Percentiles rank a stretch among this genome's conserved stretches.
These are phyloP conservation scores for Cordyceps javanica DNA, from an alignment of 2,329 filamentous ascomycete genomes.

Conservation along the genomic window DNA sequence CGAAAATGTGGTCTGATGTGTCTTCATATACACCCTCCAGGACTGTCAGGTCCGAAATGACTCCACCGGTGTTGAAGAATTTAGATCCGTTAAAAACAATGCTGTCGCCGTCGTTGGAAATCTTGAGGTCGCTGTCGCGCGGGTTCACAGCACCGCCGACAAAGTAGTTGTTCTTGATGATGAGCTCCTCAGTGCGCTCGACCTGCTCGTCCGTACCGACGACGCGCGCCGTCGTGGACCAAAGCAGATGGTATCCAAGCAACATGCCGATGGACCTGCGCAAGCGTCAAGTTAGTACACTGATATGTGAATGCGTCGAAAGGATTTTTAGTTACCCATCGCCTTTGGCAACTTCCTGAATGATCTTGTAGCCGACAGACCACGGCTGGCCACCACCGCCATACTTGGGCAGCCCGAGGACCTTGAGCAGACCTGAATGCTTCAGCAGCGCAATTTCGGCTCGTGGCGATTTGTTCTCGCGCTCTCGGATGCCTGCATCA, in stretches of 20 bases:
- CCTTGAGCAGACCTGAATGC: constrained; percentile 33
- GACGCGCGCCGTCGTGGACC: constrained; percentile 55
- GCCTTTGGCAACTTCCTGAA: constrained; percentile 56
- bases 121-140: constrained; percentile 54
- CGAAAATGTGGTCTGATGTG: constrained; percentile 56
- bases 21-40: constrained; percentile 56
- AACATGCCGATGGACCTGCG: constrained; percentile 55
- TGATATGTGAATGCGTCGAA: no score
- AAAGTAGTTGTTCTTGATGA: constrained; percentile 60
- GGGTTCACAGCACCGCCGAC: constrained; percentile 62
- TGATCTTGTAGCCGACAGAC: constrained; percentile 49
- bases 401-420: constrained; percentile 33
- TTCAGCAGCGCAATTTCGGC: constrained; percentile 36
- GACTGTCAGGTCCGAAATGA: constrained; percentile 59
- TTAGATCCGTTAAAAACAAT: constrained; percentile 58
- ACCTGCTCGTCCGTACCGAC: constrained; percentile 55
- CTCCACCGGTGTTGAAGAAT: constrained; percentile 62
- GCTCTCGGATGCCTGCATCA: constrained; percentile 30
- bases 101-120: constrained; percentile 46
- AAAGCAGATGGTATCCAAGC: constrained; percentile 58
- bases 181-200: constrained; percentile 48
- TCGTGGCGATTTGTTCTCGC: constrained; percentile 33
- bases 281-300: not conserved
- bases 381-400: constrained; percentile 39
- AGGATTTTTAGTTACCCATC: constrained; percentile 53